Percentiles rank a stretch among this genome's conserved stretches.
Evolutionary conservation across 2,329 filamentous ascomycete species (phyloP).

Genomic region (Colletotrichum sublineola): DNA sequence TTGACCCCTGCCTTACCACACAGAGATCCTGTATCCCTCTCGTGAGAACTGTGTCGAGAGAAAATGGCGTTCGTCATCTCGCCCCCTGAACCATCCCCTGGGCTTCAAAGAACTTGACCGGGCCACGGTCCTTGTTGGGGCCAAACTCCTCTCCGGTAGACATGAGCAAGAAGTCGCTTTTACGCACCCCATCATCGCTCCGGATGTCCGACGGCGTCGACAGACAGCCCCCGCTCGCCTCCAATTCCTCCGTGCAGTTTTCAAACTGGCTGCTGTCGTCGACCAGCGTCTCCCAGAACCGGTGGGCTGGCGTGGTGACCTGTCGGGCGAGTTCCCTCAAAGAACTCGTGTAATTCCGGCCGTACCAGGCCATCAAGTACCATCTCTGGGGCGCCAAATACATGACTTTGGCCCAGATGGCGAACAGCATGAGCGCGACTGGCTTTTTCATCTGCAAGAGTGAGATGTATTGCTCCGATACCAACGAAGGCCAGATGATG

Average conservation of each 20-base stretch:
- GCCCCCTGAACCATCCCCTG: not conserved
- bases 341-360: slow-evolving; percentile 21
- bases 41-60: not conserved
- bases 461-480: slow-evolving; percentile 36
- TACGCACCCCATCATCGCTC: slow-evolving; percentile 16
- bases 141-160: slow-evolving; percentile 32
- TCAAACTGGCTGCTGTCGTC: slow-evolving; percentile 28
- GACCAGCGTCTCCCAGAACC: slow-evolving; percentile 34
- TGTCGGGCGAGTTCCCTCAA: slow-evolving; percentile 27
- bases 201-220: slow-evolving; percentile 18
- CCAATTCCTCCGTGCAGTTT: slow-evolving; percentile 16
- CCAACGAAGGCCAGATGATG: slow-evolving; percentile 40
- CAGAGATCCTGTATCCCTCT: not conserved
- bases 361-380: slow-evolving; percentile 40
- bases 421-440: slow-evolving; percentile 39
- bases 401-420: slow-evolving; percentile 40
- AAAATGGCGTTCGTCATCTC: not conserved
- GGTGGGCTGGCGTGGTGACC: slow-evolving; percentile 10
- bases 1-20: not conserved
- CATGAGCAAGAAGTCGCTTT: slow-evolving; percentile 12
- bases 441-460: slow-evolving; percentile 32
- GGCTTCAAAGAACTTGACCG: not conserved
- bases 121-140: not conserved
- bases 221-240: slow-evolving; percentile 9
- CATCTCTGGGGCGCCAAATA: slow-evolving; percentile 32